Percentiles rank a stretch among this genome's conserved stretches.
Conservation (phyloP, 1,284 basidiomycete genomes). For the Puccinia coronata region DNA sequence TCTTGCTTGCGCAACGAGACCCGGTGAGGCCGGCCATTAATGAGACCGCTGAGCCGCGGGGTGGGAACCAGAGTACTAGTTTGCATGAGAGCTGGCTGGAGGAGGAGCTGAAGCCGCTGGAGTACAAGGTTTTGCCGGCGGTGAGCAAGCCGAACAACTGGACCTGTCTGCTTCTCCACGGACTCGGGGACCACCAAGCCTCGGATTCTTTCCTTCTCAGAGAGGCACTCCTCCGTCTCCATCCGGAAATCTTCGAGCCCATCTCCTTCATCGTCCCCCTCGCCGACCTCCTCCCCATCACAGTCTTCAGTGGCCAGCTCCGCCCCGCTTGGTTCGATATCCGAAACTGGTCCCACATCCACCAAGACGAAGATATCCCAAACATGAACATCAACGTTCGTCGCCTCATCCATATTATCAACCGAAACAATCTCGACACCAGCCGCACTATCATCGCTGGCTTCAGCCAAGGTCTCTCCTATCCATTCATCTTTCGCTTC, state of each 20-base stretch:
- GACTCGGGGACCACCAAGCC: neutral
- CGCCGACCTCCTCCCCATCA: neutral
- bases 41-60: neutral
- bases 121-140: neutral
- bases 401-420: neutral
- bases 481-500: neutral
- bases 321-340: slow-evolving; percentile 29
- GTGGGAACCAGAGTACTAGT: neutral
- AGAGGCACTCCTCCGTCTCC: neutral
- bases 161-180: neutral
- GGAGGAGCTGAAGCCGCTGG: neutral
- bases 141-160: neutral
- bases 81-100: neutral
- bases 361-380: neutral
- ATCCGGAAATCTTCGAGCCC: neutral
- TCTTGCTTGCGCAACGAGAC: neutral
- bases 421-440: neutral
- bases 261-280: neutral
- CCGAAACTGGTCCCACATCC: neutral
- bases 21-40: neutral
- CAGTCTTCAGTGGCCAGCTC: neutral
- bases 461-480: slow-evolving; percentile 17
- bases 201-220: neutral
- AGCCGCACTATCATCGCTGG: slow-evolving; percentile 14
- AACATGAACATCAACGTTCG: neutral